Base-by-base conservation (phyloP, 2,329 filamentous ascomycete species). In the Beauveria scarabaeidicola region DNA sequence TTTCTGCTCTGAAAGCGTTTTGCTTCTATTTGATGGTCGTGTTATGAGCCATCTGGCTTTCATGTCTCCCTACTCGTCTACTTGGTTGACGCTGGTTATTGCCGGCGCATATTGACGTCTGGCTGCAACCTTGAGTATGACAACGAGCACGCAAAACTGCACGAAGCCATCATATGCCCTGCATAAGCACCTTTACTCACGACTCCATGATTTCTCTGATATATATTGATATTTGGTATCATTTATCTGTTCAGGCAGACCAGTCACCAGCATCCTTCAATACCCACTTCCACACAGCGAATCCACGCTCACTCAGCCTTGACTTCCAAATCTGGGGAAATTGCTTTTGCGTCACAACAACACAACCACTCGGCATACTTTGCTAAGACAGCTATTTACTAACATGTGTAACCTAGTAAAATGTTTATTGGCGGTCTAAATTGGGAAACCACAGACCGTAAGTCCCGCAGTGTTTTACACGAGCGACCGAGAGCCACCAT, bases 371-470 rank as follows among this genome's bases (percentile, higher is more conserved):
- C 19, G 13, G 25, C 53, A 48, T 40, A 3, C 8, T 11, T 32
- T 4, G 6, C 7, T 11, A 7, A 43, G 25, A 5, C 25, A 44
- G 25, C 23, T 11, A 29, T 23, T 17, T 40, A 40, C 59, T 60
- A 40, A 60, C 52, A 23, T 52, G 17, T 38, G 44, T 48, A 44
- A 43, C 41, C 6, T 50, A 99, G 94, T 69, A 99, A 99, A 79
- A 99, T 99, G 94, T 99, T 99, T 69, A 99, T 99, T 75, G 94
- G 94, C 68, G 94, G 94, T 44, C 78, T 99, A 59, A 99, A 99
- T 72, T 99, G 94, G 94, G 94, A 99, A 75, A 99, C 94, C 17
- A 97, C 94, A 59, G 93, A 97, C 78, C 87, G 93, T 97, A 86
- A 82, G 91, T 77, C 48, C 41, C 46, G 21, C 27, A n/a, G 25